phyloP scores from a whole-genome alignment of 2,329 filamentous ascomycete genomes.

The Colletotrichum eleusines region DNA sequence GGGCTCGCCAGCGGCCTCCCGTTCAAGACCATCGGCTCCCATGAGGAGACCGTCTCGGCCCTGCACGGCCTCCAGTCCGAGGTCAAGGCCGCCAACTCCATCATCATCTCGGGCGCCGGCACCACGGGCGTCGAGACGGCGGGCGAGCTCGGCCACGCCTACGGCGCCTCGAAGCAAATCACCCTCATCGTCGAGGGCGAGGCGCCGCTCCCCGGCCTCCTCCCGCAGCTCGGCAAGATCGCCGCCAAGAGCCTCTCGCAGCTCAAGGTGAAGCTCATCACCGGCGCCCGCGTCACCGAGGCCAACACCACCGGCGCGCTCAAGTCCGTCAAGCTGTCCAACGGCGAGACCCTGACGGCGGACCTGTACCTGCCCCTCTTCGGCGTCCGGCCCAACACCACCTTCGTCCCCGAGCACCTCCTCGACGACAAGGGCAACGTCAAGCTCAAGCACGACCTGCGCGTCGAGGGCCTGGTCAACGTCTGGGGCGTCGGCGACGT shows the following conservation, averaged over 20 bases:
- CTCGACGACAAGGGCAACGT: slow-evolving; percentile 45
- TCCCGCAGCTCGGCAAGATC: slow-evolving; percentile 53
- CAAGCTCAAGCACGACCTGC: slow-evolving; percentile 45
- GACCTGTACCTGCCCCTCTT: slow-evolving; percentile 50
- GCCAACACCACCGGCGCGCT: slow-evolving; percentile 44
- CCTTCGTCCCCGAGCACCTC: slow-evolving; percentile 45
- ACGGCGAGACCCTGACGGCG: slow-evolving; percentile 45
- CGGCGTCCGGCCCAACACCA: slow-evolving; percentile 47
- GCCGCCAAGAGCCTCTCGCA: slow-evolving; percentile 55
- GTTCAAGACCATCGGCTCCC: slow-evolving; percentile 61
- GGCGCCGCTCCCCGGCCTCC: slow-evolving; percentile 38
- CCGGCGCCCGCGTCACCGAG: slow-evolving; percentile 53
- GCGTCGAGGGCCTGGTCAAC: slow-evolving; percentile 42
- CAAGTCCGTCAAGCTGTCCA: slow-evolving; percentile 52
- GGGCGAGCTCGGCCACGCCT: slow-evolving; percentile 52
- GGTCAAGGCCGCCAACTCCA: slow-evolving; percentile 48
- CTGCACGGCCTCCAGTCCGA: slow-evolving; percentile 50
- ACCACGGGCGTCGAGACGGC: slow-evolving; percentile 54
- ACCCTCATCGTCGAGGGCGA: slow-evolving; percentile 42
- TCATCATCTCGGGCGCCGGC: slow-evolving; percentile 55
- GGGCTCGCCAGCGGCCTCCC: slow-evolving; percentile 55
- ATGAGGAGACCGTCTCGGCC: slow-evolving; percentile 55
- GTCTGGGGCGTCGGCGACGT: slow-evolving; percentile 49
- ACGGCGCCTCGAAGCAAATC: slow-evolving; percentile 47
- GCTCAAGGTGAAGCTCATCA: slow-evolving; percentile 58